Base-by-base conservation (phyloP, 257 asterid species). In the Gynochthodes officinalis region DNA sequence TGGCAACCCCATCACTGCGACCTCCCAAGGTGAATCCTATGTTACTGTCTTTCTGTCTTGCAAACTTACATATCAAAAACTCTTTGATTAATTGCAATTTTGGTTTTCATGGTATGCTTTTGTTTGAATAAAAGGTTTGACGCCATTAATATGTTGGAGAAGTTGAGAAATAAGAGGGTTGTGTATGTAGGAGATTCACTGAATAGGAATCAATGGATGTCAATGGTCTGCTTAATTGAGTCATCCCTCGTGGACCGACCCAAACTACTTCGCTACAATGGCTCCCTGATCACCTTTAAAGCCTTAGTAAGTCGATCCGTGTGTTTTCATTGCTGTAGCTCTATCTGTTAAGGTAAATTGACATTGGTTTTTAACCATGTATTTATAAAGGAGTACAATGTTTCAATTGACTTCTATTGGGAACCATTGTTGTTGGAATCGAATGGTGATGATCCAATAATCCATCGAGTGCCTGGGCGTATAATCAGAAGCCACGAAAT, bases 181-280 rank as follows among this genome's bases (percentile, higher is more conserved):
- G 77, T 87, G 10, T 88, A 62, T 60, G 88, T 84, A 8, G 97
- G 97, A 11, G 97, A 90, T 80, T 90, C 97, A 0, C 52, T 90
- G 49, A 82, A 71, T 61, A 78, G 88, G 68, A 86, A 86, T 42
- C 97, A 88, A 74, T 88, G 90, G 89, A 78, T 64, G 37, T 88
- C 96, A 4, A 79, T 90, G 84, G 86, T 85, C 32, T 90, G 96
- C 76, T 64, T 90, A 43, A 68, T 88, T 2, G 90, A 89, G 57
- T 78, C 91, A 25, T 63, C 74, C 33, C 75, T 83, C 39, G 77
- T 81, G 15, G 74, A 81, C 25, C 77, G 80, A 7, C 70, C 40
- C 4, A 82, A 77, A 77, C 52, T 71, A 12, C 71, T 84, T 46
- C 64, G 61, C 11, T 54, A 43, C 55, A 81, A 70, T 7, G 89